Evolutionary conservation across 75 land plant genomes (phyloP).

Genomic region (Selaginella moellendorffii): DNA sequence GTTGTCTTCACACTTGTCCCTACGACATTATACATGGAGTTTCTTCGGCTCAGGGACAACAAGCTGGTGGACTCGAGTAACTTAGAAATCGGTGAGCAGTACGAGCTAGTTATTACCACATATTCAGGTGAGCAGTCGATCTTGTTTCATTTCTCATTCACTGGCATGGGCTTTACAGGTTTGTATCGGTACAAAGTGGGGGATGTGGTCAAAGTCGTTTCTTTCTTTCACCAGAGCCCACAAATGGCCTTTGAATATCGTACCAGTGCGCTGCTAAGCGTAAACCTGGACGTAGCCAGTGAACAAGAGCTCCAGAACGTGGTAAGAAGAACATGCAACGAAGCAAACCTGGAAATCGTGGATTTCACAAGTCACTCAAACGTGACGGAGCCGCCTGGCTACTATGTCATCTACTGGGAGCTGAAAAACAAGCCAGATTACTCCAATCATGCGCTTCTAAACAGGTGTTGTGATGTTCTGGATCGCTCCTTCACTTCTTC

Average conservation of each 20-base stretch:
- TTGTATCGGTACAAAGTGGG: slow-evolving; percentile 53
- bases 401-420: slow-evolving; percentile 63
- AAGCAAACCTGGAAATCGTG: slow-evolving; percentile 22
- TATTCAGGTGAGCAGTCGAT: background rate
- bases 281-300: slow-evolving; percentile 66
- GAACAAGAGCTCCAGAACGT: slow-evolving; percentile 67
- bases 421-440: slow-evolving; percentile 26
- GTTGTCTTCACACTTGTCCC: background rate
- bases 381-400: slow-evolving; percentile 44
- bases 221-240: slow-evolving; percentile 55
- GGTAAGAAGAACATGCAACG: slow-evolving; percentile 32
- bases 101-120: slow-evolving; percentile 31
- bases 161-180: slow-evolving; percentile 25
- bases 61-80: slow-evolving; percentile 47
- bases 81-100: slow-evolving; percentile 60
- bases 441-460: slow-evolving; percentile 5
- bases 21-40: background rate
- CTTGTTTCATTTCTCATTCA: slow-evolving; percentile 1
- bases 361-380: slow-evolving; percentile 64
- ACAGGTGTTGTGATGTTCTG: slow-evolving; percentile 35
- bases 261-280: slow-evolving; percentile 42
- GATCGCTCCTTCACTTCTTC: slow-evolving; percentile 43
- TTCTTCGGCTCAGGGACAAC: background rate
- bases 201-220: slow-evolving; percentile 50
- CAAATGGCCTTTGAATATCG: slow-evolving; percentile 40